Evolutionary conservation across 2,329 filamentous ascomycete genomes (phyloP), one percentile per base, ranked within the genome.

Genomic region (Colletotrichum somersetense): DNA sequence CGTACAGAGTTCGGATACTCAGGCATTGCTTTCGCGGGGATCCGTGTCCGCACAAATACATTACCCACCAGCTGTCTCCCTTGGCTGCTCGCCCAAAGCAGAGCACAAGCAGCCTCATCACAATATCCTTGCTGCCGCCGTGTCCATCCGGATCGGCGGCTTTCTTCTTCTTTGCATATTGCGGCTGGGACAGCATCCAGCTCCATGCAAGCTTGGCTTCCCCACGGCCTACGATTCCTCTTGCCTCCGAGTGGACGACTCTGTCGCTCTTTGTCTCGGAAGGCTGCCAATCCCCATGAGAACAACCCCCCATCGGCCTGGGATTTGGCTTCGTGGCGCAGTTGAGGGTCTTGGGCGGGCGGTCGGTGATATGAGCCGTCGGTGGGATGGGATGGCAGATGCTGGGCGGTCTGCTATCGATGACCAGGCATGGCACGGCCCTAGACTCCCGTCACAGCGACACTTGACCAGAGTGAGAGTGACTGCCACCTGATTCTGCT

Each of bases 261-360:
- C 35, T 44, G 63, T 57, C 57, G 20, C 55, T 50, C 55, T 56
- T 52, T 71, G 57, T 67, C 68, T 68, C 64, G 65, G 68, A 52
- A 57, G 35, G 52, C 58, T 58, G 64, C 44, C 53, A 68, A 66
- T 63, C 58, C 8, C 35, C 33, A 57, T 57, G 53, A 56, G 8
- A 38, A 14, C 10, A n/a, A 46, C 20, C 20, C 33, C 56, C 63
- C 48, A 67, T 62, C 64, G 58, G 50, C 57, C 57, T 62, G 57
- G 64, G 63, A 20, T 14, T 44, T 33, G 12, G 12, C 62, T 55
- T 30, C 20, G 30, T 40, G 26, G 40, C 11, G 38, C 35, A 14
- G n/a, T 65, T 50, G 59, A 55, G 57, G 26, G 61, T 70, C 67
- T 70, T 62, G 58, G 35, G 35, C 11, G 53, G 48, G 30, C 30